Evolutionary conservation across 495 filamentous ascomycete species (phyloP).

Genomic region (Tuber magnatum): DNA sequence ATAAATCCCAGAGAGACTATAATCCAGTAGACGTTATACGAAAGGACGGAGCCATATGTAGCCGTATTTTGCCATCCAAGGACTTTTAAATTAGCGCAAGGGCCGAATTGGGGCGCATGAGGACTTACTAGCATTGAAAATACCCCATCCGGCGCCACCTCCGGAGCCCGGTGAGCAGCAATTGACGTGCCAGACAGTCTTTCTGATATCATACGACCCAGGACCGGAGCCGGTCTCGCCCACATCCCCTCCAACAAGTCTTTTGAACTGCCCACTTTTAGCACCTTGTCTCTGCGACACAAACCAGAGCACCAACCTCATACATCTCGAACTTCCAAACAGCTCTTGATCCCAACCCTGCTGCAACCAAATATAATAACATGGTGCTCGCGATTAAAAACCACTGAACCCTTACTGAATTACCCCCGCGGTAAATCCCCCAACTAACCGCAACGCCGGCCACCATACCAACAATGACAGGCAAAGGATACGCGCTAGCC

Average conservation of each 20-base stretch:
- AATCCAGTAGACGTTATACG: constrained; percentile 86
- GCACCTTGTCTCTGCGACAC: neutral
- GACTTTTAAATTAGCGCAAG: constrained; percentile 38
- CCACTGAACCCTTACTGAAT: constrained; percentile 53
- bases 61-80: constrained; percentile 86
- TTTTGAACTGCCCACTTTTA: constrained; percentile 21
- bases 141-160: constrained; percentile 77
- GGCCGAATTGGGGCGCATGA: constrained; percentile 21
- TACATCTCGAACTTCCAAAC: constrained; percentile 57
- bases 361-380: constrained; percentile 65
- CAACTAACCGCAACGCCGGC: constrained; percentile 54
- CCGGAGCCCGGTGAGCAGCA: constrained; percentile 68
- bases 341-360: constrained; percentile 59
- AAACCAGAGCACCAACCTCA: constrained; percentile 16
- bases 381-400: constrained; percentile 64
- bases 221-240: constrained; percentile 67
- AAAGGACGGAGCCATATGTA: constrained; percentile 72
- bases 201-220: constrained; percentile 78
- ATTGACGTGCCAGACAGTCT: constrained; percentile 89
- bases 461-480: constrained; percentile 53
- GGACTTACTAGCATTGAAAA: constrained; percentile 63
- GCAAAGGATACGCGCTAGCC: constrained; percentile 57
- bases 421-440: constrained; percentile 61
- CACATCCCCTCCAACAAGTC: constrained; percentile 60
- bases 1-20: constrained; percentile 56